Conservation (phyloP, 495 filamentous ascomycete genomes). For the Penicillium ochrochloron region DNA sequence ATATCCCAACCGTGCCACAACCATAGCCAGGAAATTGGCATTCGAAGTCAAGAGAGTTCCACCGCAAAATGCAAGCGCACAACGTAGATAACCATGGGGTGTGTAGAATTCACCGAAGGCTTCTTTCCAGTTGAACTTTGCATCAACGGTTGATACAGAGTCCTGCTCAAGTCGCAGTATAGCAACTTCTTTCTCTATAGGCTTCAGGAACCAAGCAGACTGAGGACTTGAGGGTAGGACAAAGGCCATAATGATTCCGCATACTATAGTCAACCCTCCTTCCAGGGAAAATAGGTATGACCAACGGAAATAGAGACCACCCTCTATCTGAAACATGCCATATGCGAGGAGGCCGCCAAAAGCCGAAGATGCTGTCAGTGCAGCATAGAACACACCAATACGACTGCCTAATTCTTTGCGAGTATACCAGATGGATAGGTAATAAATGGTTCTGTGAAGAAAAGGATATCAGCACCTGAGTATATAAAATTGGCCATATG, state of each 20-base stretch:
- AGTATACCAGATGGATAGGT: neutral
- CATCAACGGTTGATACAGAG: neutral
- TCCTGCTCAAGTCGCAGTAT: neutral
- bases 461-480: neutral
- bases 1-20: neutral
- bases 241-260: neutral
- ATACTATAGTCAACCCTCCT: neutral
- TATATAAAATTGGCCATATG: neutral
- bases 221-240: neutral
- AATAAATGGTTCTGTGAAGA: neutral
- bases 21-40: slow-evolving; percentile 1
- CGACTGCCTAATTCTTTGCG: neutral
- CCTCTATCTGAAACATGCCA: neutral
- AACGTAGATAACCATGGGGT: neutral
- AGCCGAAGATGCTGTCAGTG: neutral
- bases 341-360: neutral
- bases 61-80: neutral
- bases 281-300: neutral
- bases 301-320: neutral
- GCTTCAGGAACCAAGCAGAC: neutral
- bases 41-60: neutral
- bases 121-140: neutral
- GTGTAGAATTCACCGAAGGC: neutral
- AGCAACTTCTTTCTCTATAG: neutral
- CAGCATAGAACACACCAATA: neutral